Evolutionary conservation across 305 asterid species (phyloP), one percentile per base, ranked within the genome.

Genomic region (Fraxinus platypoda): DNA sequence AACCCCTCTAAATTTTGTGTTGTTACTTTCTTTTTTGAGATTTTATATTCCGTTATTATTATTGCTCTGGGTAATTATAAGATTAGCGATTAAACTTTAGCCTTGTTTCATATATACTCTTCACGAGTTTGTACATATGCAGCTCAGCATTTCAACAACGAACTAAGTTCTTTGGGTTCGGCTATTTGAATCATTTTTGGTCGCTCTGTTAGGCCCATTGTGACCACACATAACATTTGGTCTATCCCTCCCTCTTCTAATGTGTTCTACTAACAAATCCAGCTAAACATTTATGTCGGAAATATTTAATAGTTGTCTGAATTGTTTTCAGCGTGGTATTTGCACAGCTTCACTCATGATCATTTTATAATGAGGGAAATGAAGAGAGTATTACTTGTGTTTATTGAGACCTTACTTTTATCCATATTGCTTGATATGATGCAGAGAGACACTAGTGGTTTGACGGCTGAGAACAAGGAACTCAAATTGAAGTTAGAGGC

Each of bases 401-500:
- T 43, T 78, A 66, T 9, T 21, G 31, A 74, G 64, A 74, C 21
- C n/a, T 49, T 76, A 84, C 23, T 38, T n/a, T 76, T 34, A 72
- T 74, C 9, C 35, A 9, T 84, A 34, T 76, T 43, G 43, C 76
- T 77, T 75, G 78, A 49, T 75, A 19, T 64, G 33, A 78, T 83
- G 87, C 94, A 95, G 99, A 92, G 97, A 82, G 97, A 95, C 86
- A 93, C 97, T 15, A 78, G 83, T 57, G 97, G 93, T 19, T 83
- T 94, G 88, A 91, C 94, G 59, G 8, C 82, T 70, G 99, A 94
- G 92, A 94, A 95, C 94, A 95, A 92, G 87, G 97, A 95, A 83
- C 97, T 95, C 83, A 94, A 93, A 83, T 87, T 95, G 85, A 93
- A 94, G 82, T 75, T 95, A 84, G 92, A 95, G 81, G 95, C 99